Conservation (phyloP, 768 basidiomycete species). For the Podaxis rugospora region DNA sequence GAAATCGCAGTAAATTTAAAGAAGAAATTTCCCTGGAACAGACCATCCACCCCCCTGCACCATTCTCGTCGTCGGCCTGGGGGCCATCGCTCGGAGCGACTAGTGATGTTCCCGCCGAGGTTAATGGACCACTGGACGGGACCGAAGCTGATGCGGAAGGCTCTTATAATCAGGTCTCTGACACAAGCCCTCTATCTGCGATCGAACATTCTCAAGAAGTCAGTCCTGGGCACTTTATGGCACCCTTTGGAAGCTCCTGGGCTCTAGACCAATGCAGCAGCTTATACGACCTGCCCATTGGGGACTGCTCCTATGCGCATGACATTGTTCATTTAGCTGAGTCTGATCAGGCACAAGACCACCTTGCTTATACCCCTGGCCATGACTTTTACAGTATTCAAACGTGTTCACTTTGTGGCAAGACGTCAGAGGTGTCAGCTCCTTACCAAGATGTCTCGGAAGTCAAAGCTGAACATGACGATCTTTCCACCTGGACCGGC, state of each 20-base stretch:
- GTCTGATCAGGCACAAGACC: background rate
- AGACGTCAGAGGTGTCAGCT: background rate
- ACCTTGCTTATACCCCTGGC: background rate
- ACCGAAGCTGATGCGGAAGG: background rate
- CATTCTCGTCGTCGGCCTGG: background rate
- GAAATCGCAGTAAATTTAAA: background rate
- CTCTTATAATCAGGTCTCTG: constrained; percentile 4
- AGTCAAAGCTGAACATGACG: background rate
- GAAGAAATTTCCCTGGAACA: background rate
- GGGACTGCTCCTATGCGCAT: background rate
- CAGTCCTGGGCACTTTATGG: background rate
- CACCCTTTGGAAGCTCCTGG: constrained; percentile 3
- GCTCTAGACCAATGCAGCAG: constrained; percentile 9
- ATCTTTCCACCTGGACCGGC: background rate
- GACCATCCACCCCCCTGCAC: background rate
- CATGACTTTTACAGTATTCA: background rate
- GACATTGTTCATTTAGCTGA: background rate
- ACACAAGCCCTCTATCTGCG: background rate
- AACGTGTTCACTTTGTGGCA: background rate
- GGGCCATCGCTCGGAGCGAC: background rate
- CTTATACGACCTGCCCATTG: constrained; percentile 4
- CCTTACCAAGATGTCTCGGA: background rate
- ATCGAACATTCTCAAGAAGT: background rate
- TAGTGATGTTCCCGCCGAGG: background rate
- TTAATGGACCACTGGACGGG: background rate